Evolutionary conservation across 2,329 filamentous ascomycete genomes (phyloP).

Genomic region (Aspergillus sp.): DNA sequence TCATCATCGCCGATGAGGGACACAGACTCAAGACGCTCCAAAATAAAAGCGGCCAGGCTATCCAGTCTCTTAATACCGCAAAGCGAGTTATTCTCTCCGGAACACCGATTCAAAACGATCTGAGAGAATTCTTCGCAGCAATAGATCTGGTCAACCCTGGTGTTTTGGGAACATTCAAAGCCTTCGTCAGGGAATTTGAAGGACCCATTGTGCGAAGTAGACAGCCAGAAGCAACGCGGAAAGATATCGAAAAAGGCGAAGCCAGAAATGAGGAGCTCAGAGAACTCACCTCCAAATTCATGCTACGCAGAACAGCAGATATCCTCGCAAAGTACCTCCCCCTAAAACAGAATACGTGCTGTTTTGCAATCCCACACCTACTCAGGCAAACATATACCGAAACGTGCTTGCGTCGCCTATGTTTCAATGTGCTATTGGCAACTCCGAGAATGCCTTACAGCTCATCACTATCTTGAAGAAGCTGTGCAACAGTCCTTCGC

Average conservation of each 20-base stretch:
- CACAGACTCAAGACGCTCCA: constrained; percentile 64
- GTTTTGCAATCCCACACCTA: constrained; percentile 59
- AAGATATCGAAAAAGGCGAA: constrained; percentile 61
- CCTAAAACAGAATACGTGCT: constrained; percentile 65
- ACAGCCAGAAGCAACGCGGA: constrained; percentile 58
- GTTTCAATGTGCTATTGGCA: constrained; percentile 59
- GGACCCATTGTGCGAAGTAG: constrained; percentile 59
- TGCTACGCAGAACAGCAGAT: constrained; percentile 61
- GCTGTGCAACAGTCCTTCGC: constrained; percentile 65
- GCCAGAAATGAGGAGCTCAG: constrained; percentile 58
- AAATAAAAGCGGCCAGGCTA: constrained; percentile 63
- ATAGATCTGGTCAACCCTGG: constrained; percentile 67
- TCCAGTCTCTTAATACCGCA: constrained; percentile 59
- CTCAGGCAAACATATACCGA: constrained; percentile 58
- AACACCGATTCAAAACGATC: constrained; percentile 64
- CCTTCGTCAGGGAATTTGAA: constrained; percentile 63
- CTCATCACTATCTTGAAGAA: constrained; percentile 71
- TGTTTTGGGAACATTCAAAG: constrained; percentile 56
- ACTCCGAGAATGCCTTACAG: constrained; percentile 58
- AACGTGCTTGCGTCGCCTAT: constrained; percentile 60
- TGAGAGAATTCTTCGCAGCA: constrained; percentile 63
- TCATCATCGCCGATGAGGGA: constrained; percentile 66
- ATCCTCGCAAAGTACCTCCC: constrained; percentile 61
- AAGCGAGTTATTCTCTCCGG: constrained; percentile 61
- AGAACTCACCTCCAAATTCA: constrained; percentile 58